Evolutionary conservation across 306 rosid species (phyloP).

Genomic region (Prosopis cineraria): DNA sequence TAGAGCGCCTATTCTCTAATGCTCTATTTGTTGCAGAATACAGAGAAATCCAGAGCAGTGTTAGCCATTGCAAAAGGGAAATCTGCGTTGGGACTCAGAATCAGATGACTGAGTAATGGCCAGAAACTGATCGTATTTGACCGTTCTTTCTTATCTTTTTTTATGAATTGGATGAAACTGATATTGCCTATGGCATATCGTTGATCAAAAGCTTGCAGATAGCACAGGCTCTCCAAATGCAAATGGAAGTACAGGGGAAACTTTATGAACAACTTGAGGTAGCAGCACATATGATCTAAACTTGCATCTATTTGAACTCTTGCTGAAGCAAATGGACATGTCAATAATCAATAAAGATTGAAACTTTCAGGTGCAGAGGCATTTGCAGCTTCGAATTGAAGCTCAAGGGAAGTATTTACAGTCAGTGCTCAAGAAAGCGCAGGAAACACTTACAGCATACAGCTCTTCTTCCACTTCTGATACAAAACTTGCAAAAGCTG

Average conservation of each 20-base stretch:
- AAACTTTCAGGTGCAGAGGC: constrained; percentile 73
- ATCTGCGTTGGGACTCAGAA: constrained; percentile 39
- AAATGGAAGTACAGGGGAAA: constrained; percentile 71
- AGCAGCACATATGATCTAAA: constrained; percentile 25
- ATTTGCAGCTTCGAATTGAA: constrained; percentile 81
- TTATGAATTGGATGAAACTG: not conserved
- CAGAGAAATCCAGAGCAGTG: constrained; percentile 55
- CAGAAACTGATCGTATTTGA: constrained; percentile 23
- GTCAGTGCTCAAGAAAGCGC: constrained; percentile 74
- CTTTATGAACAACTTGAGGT: constrained; percentile 83
- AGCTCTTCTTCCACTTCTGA: constrained; percentile 51
- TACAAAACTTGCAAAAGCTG: constrained; percentile 60
- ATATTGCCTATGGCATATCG: constrained; percentile 17
- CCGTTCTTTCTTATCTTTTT: not conserved
- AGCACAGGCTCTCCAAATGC: constrained; percentile 72
- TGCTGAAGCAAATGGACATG: constrained; percentile 13
- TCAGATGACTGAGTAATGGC: constrained; percentile 64
- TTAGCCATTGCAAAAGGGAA: constrained; percentile 45
- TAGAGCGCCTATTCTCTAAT: constrained; percentile 1
- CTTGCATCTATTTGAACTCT: constrained; percentile 1
- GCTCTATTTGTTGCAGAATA: constrained; percentile 49
- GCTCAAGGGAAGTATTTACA: constrained; percentile 91
- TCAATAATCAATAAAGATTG: constrained; percentile 7
- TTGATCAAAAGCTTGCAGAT: constrained; percentile 60
- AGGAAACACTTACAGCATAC: constrained; percentile 69